Evolutionary conservation across 768 basidiomycete species (phyloP).

Genomic region (Neoboletus subvelutipes): DNA sequence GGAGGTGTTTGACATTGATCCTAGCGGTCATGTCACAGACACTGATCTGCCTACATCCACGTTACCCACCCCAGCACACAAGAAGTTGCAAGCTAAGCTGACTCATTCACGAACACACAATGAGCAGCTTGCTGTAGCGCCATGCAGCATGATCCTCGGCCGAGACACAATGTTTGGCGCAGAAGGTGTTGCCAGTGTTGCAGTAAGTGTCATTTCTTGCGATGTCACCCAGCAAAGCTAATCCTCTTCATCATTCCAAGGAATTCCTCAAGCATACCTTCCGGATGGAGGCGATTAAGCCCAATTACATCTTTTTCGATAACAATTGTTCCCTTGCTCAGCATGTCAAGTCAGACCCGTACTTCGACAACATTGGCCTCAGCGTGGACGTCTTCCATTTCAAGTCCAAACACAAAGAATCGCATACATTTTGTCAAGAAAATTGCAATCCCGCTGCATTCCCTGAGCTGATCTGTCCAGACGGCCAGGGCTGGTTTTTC

Average conservation of each 20-base stretch:
- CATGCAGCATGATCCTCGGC: neutral
- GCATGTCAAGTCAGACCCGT: neutral
- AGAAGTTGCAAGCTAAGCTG: neutral
- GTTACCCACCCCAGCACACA: no score
- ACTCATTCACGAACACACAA: neutral
- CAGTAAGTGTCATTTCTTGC: neutral
- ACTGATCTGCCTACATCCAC: no score
- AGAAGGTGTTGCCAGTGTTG: neutral
- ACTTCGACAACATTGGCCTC: slow-evolving; percentile 23
- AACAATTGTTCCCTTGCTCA: slow-evolving; percentile 10
- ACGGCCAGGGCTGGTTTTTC: slow-evolving; percentile 33
- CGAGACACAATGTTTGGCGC: neutral
- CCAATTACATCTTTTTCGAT: slow-evolving; percentile 2
- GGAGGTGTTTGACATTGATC: neutral
- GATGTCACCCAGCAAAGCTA: no score
- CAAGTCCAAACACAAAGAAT: slow-evolving; percentile 36
- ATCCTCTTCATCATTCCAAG: neutral
- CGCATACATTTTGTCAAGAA: slow-evolving; percentile 22
- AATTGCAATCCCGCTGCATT: slow-evolving; percentile 32
- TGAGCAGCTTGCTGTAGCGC: neutral
- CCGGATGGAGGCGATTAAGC: neutral
- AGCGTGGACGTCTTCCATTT: slow-evolving; percentile 40
- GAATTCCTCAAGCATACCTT: slow-evolving; percentile 10
- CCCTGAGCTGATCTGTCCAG: slow-evolving; percentile 28
- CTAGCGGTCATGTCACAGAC: no score